Evolutionary conservation across 2,329 filamentous ascomycete species (phyloP), one percentile per base, ranked within the genome.

Genomic region (Fusarium agapanthi): DNA sequence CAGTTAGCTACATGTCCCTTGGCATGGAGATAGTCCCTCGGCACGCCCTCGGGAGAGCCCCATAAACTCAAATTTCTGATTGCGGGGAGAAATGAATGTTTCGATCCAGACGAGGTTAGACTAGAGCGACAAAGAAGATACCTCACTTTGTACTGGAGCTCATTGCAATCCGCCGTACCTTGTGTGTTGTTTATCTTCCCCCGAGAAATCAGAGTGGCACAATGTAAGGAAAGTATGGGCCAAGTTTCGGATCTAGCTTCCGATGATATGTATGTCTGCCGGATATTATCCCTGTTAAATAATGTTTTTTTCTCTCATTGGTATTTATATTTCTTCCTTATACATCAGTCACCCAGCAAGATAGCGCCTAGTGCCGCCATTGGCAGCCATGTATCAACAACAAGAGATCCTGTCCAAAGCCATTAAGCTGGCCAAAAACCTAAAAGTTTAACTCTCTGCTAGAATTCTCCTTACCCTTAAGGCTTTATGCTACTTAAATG

Each of bases 31-130:
- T 11, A 11, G 20, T 22, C 13, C 26, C 44, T 47, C 44, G 26
- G 44, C 26, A 30, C 16, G 2, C 18, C 26, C 26, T 47, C 44
- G 26, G 43, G 4, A 47, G 3, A 11, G 6, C 26, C 44, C 44
- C 26, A 4, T 9, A 47, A 30, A 30, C 6, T 15, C 14, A 15
- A 16, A 6, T 47, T 13, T 6, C 1, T 6, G 13, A 45, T 3
- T 28, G 26, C 26, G 9, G 18, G 8, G 20, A 28, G 13, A 28
- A 11, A 45, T 13, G 1, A 10, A 14, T 6, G 18, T 3, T 3
- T 20, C 7, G 10, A 26, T 10, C 12, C 4, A 43, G 11, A 7
- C 18, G 0, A 5, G 7, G 3, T 12, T 13, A 0, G 7, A 24
- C 24, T 7, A 22, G 5, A 45, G 18, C 6, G 9, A 47, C 26